Evolutionary conservation across 1,284 basidiomycete genomes (phyloP).

Genomic region (Cutaneotrichosporon cutaneum): DNA sequence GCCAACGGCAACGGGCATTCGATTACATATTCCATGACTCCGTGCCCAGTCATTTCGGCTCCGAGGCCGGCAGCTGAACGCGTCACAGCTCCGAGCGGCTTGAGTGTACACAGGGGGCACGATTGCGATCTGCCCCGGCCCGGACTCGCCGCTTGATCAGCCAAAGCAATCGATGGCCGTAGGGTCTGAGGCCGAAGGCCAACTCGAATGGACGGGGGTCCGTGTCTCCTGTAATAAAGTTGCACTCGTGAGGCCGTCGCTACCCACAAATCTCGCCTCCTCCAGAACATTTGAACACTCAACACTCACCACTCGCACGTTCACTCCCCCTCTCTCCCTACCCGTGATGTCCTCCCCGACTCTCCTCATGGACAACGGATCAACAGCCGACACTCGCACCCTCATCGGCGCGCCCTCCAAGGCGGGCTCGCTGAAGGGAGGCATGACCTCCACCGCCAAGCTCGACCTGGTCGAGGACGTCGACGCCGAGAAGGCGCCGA

Average conservation of each 20-base stretch:
- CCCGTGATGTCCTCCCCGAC: slow-evolving; percentile 1
- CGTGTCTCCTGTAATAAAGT: not conserved
- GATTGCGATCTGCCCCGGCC: not conserved
- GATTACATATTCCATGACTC: not conserved
- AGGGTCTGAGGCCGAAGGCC: slow-evolving; percentile 1
- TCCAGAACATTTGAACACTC: not conserved
- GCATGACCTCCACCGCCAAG: not conserved
- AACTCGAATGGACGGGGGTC: not conserved
- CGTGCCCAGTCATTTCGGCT: not conserved
- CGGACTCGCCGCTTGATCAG: too few relatives aligned
- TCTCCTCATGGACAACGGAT: slow-evolving; percentile 1
- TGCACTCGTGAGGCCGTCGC: not conserved
- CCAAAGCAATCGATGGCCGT: not conserved
- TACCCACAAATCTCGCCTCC: too few relatives aligned
- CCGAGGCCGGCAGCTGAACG: not conserved
- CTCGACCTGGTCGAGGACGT: not conserved
- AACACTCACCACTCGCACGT: not conserved
- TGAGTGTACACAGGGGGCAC: not conserved
- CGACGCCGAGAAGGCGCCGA: not conserved
- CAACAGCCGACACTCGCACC: not conserved
- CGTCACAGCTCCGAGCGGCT: not conserved
- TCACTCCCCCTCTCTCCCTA: not conserved
- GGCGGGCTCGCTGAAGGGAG: not conserved
- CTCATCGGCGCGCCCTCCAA: not conserved
- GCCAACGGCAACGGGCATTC: not conserved